Evolutionary conservation across 176 grass and related monocot species (phyloP), one percentile per base, ranked within the genome.

Genomic region (Zea luxurians): DNA sequence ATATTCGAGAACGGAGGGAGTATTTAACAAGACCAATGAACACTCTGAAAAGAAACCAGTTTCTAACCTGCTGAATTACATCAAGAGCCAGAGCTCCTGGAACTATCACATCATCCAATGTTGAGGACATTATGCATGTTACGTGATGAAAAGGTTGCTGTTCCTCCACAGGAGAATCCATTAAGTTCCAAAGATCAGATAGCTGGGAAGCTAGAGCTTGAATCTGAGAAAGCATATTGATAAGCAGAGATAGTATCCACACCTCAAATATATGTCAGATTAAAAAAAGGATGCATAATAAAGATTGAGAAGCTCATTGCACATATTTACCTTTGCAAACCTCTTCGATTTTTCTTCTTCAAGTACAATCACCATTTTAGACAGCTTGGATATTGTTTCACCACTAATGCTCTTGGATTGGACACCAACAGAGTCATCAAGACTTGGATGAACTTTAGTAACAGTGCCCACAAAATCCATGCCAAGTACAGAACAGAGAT

Each of bases 391-490:
- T 75, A 98, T 37, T 55, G 95, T 94, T 61, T 81, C 77, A 78
- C 94, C 91, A 89, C 89, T 92, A 67, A 94, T 94, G 81, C 91
- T 98, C 81, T 98, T 98, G 64, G 85, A 94, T 62, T 98, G 85
- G 46, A 86, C 82, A 50, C 81, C 68, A 45, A 89, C 78, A 77
- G 82, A 85, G 63, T 92, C 86, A 77, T 72, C 88, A n/a, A 98
- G 88, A 50, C 91, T 98, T 77, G 91, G 85, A 85, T 98, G 91
- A 68, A 94, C 83, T 82, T 98, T 81, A 87, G 80, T 98, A 55
- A 98, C 84, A 4, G 78, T 92, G 17, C 57, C 70, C 70, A 98
- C 86, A 57, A 98, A 98, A 82, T 98, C 85, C 70, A 90, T 81
- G 47, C 95, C 87, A 72, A 98, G 82, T 78, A 92, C 91, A 64